Percentiles rank a stretch among this genome's conserved stretches.
Conservation (phyloP, 768 basidiomycete species). For the Boletus rubroflammeus region DNA sequence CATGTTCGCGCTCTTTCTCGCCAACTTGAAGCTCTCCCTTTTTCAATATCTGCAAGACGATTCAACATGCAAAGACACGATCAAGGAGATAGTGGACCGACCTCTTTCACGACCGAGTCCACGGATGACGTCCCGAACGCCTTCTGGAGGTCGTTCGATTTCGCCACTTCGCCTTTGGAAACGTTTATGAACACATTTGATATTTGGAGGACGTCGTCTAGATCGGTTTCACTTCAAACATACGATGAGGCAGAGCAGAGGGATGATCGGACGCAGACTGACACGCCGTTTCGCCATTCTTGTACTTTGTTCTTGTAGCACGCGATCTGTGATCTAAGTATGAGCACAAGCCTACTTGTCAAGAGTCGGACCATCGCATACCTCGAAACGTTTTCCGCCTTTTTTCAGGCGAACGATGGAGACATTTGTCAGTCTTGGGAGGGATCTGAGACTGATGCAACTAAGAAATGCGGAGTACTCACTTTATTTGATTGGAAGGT, state of each 20-base stretch:
- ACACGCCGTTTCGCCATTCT: conserved; percentile 93
- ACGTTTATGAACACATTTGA: conserved; percentile 95
- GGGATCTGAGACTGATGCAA: not conserved
- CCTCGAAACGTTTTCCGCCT: conserved; percentile 97
- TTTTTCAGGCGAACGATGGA: conserved; percentile 95
- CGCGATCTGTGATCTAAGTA: conserved; percentile 60
- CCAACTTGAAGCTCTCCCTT: conserved; percentile 97
- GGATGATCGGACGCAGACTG: conserved; percentile 27
- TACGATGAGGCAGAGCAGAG: not conserved
- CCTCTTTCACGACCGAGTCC: conserved; percentile 77
- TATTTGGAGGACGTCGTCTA: conserved; percentile 96
- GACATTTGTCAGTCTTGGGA: conserved; percentile 88
- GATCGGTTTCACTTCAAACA: conserved; percentile 70
- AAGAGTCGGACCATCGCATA: conserved; percentile 25
- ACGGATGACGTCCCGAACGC: conserved; percentile 79
- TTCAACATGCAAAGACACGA: not conserved
- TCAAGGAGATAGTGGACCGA: conserved; percentile 26
- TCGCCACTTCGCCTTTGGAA: conserved; percentile 92
- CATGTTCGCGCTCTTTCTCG: conserved; percentile 94
- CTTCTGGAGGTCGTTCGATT: conserved; percentile 85
- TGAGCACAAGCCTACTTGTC: not conserved
- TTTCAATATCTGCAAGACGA: conserved; percentile 69
- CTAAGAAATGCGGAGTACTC: conserved; percentile 6
- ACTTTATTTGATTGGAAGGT: conserved; percentile 91
- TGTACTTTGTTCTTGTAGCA: conserved; percentile 99